phyloP scores from a whole-genome alignment of 2,329 filamentous ascomycete species.

The Penicillium digitatum region DNA sequence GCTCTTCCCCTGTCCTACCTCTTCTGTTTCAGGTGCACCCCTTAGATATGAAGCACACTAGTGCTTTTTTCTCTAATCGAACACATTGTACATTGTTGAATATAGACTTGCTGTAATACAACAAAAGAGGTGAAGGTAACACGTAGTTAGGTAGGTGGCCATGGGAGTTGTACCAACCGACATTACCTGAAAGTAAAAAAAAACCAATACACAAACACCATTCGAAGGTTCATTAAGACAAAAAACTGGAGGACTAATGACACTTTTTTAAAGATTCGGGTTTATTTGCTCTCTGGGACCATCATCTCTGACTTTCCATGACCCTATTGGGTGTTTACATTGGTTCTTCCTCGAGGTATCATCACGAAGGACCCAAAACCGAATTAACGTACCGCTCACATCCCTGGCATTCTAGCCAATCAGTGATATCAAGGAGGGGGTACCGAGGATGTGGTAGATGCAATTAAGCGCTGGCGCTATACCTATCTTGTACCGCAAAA shows the following conservation, averaged over 20 bases:
- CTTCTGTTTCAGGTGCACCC: not conserved
- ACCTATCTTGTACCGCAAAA: not conserved
- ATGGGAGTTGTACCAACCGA: no score
- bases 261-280: not conserved
- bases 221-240: not conserved
- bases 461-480: constrained; percentile 9
- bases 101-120: not conserved
- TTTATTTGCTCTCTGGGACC: not conserved
- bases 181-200: not conserved
- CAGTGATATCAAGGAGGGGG: not conserved
- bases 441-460: not conserved
- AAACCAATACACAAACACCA: not conserved
- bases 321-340: constrained; percentile 3
- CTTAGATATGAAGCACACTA: not conserved
- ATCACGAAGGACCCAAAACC: constrained; percentile 1
- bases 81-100: not conserved
- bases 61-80: not conserved
- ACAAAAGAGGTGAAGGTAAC: not conserved
- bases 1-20: not conserved
- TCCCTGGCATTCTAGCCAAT: not conserved
- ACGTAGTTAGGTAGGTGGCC: not conserved
- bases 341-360: not conserved
- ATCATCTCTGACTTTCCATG: not conserved
- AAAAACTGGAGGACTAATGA: not conserved
- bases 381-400: not conserved